phyloP scores from a whole-genome alignment of 495 filamentous ascomycete genomes.

The Podospora fimiseda region DNA sequence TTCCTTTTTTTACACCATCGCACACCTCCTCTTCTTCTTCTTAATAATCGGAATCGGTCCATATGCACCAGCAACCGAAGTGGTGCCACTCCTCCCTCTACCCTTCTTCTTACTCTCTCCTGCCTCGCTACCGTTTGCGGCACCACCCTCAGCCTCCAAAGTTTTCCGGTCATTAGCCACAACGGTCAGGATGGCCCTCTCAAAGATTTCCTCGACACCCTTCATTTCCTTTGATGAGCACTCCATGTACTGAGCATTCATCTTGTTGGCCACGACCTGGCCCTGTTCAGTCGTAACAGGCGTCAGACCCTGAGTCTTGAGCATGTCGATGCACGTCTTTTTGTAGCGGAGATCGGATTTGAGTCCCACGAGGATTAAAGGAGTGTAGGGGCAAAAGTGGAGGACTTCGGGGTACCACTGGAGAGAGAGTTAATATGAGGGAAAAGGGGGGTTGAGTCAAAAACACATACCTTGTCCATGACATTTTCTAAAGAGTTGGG shows the following conservation, averaged over 20 bases:
- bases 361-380: constrained; percentile 87
- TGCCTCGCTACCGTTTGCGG: constrained; percentile 3
- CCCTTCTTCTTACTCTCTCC: not conserved
- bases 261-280: constrained; percentile 74
- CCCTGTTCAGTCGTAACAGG: constrained; percentile 91
- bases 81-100: constrained; percentile 6
- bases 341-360: constrained; percentile 95
- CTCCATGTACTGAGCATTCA: constrained; percentile 93
- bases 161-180: constrained; percentile 59
- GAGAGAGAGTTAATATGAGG: constrained; percentile 1
- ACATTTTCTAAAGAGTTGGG: constrained; percentile 97
- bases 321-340: constrained; percentile 91
- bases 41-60: constrained; percentile 31
- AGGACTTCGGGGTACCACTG: constrained; percentile 99
- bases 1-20: constrained; percentile 15
- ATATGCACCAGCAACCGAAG: constrained; percentile 19
- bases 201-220: constrained; percentile 93
- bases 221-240: constrained; percentile 96
- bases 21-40: constrained; percentile 56
- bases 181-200: constrained; percentile 78
- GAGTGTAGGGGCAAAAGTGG: constrained; percentile 96
- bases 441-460: not conserved
- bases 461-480: constrained; percentile 78
- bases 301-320: constrained; percentile 94
- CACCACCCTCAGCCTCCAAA: constrained; percentile 35